phyloP scores from a whole-genome alignment of 306 rosid species.

The Astragalus glycyphyllos region DNA sequence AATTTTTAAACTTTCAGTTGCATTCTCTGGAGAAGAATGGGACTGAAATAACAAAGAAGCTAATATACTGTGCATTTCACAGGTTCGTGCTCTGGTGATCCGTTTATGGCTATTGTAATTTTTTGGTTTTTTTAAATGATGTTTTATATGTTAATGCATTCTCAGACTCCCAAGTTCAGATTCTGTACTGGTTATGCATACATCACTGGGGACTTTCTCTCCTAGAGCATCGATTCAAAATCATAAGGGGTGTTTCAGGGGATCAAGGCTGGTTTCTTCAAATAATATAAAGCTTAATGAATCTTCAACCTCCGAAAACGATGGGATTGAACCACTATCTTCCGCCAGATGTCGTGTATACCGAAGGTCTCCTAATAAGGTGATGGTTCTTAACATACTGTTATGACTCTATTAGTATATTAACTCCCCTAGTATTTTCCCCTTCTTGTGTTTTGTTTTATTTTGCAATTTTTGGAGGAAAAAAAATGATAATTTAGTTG shows the following conservation, averaged over 20 bases:
- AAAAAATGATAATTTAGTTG: slow-evolving; percentile 12
- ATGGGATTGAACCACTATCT: slow-evolving; percentile 66
- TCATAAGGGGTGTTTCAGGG: slow-evolving; percentile 77
- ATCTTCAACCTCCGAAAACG: slow-evolving; percentile 61
- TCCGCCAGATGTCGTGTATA: slow-evolving; percentile 78
- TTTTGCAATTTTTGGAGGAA: slow-evolving; percentile 13
- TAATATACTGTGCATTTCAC: slow-evolving; percentile 84
- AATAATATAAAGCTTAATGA: slow-evolving; percentile 64
- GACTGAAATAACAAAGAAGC: slow-evolving; percentile 62
- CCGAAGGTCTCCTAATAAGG: slow-evolving; percentile 68
- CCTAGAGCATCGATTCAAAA: slow-evolving; percentile 70
- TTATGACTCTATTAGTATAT: slow-evolving; percentile 12
- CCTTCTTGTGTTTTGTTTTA: neutral
- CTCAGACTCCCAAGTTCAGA: slow-evolving; percentile 79
- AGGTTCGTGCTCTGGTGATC: slow-evolving; percentile 60
- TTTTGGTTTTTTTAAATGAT: neutral
- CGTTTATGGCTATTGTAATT: slow-evolving; percentile 16
- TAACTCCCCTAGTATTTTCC: neutral
- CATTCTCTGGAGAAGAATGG: slow-evolving; percentile 85
- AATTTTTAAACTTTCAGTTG: slow-evolving; percentile 63
- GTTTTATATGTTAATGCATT: slow-evolving; percentile 30
- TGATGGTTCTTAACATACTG: slow-evolving; percentile 37
- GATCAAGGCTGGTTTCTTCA: slow-evolving; percentile 76
- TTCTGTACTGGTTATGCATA: slow-evolving; percentile 76
- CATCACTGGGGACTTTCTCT: slow-evolving; percentile 73